These are phyloP conservation scores for Phoma sp. DNA, from an alignment of 2,329 filamentous ascomycete species.

Conservation along the genomic window DNA sequence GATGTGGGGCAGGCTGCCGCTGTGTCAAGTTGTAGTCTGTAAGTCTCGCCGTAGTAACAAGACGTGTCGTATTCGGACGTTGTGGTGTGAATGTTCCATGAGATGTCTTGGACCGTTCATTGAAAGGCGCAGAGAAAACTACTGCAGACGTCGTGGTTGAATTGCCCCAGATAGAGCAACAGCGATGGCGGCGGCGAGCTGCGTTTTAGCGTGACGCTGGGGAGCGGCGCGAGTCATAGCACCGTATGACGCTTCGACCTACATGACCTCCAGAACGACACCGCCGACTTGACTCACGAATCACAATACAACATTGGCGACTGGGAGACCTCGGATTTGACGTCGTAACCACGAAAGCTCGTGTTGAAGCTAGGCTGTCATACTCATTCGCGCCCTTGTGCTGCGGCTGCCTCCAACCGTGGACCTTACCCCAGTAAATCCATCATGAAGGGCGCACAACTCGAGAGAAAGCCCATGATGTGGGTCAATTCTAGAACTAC, in stretches of 20 bases:
- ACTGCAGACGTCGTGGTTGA: constrained; percentile 18
- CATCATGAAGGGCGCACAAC: constrained; percentile 9
- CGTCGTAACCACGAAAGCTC: not conserved
- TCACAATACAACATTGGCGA: not conserved
- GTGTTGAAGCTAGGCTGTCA: not conserved
- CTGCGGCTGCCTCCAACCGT: not conserved
- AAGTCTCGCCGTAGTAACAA: constrained; percentile 34
- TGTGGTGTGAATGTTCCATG: constrained; percentile 41
- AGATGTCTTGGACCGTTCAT: constrained; percentile 37
- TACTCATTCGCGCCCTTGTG: constrained; percentile 1
- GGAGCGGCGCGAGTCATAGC: constrained; percentile 12
- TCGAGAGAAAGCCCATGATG: not conserved
- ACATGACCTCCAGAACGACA: constrained; percentile 1
- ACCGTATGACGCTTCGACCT: constrained; percentile 15
- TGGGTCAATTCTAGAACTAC: not conserved
- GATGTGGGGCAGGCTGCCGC: constrained; percentile 14
- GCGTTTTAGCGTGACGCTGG: constrained; percentile 13
- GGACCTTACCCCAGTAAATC: not conserved
- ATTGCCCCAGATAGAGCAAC: constrained; percentile 11
- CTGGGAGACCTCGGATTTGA: not conserved
- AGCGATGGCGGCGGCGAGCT: constrained; percentile 13
- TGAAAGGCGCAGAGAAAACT: constrained; percentile 29
- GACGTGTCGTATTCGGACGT: constrained; percentile 28
- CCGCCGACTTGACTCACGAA: constrained; percentile 9
- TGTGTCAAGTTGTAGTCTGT: constrained; percentile 29